These are phyloP conservation scores for Ilyonectria robusta DNA, from an alignment of 2,329 filamentous ascomycete genomes.

Conservation along the genomic window DNA sequence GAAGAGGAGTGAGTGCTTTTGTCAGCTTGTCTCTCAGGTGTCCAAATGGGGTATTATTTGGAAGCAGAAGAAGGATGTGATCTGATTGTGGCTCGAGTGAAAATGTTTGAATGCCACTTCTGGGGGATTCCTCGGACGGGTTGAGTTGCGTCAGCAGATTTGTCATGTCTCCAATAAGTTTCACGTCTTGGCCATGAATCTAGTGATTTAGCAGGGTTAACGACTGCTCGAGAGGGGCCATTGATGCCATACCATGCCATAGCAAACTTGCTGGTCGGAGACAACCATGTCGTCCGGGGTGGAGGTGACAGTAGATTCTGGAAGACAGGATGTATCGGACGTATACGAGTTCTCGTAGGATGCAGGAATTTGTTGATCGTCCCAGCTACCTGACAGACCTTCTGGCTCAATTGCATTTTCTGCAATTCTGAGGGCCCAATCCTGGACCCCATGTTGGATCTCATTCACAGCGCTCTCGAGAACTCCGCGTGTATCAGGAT, in stretches of 20 bases:
- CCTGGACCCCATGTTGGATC: neutral
- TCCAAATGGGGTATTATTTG: slow-evolving; percentile 10
- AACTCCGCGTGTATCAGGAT: neutral
- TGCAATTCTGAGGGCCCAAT: neutral
- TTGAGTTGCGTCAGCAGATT: neutral
- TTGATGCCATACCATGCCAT: slow-evolving; percentile 20
- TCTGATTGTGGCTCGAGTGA: neutral
- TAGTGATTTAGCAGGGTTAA: neutral
- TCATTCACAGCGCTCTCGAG: neutral
- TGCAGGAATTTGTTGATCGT: neutral
- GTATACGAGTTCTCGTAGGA: neutral
- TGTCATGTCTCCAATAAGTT: slow-evolving; percentile 22
- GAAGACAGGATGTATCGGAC: no score
- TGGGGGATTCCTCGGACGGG: neutral
- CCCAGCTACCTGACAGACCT: no score
- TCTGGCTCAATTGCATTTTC: neutral
- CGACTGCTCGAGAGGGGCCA: neutral
- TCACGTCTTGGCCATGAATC: slow-evolving; percentile 22
- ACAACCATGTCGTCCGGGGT: neutral
- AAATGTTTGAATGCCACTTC: neutral
- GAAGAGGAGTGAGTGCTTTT: slow-evolving; percentile 6
- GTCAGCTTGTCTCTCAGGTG: slow-evolving; percentile 7
- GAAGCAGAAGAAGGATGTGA: slow-evolving; percentile 7
- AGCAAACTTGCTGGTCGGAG: slow-evolving; percentile 3
- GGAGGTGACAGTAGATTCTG: neutral